Evolutionary conservation across 2,329 filamentous ascomycete genomes (phyloP), one percentile per base, ranked within the genome.

Genomic region (Claviceps lovelessii): DNA sequence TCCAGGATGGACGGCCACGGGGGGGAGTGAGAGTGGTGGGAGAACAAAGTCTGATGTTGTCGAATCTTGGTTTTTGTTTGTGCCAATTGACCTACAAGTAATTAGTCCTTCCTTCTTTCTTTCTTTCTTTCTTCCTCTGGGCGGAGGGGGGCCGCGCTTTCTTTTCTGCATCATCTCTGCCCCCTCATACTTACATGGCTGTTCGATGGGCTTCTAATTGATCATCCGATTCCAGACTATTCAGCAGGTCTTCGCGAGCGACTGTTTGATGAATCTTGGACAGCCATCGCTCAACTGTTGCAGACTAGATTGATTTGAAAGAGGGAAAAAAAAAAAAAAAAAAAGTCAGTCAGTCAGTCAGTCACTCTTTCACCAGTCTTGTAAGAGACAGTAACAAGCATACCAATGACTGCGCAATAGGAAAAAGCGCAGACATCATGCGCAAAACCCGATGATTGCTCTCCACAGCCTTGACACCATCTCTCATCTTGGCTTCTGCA

Each of bases 401-500:
- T 59, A 71, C 69, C 58, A 72, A 50, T n/a, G 68, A 68, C 23
- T 67, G 68, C 10, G 70, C 67, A 44, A 72, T 64, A 0, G 70
- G 70, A 39, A 72, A 72, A 4, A 72, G 57, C 0, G 67, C 58
- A 15, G 68, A 64, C 65, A 72, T 71, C 31, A 67, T 64, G 31
- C 64, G 63, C 48, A 72, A 46, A 9, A 72, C 67, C 23, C 65
- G 62, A 41, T 62, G 66, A 49, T 72, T 72, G 56, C 67, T 72
- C 60, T 71, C 67, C n/a, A 72, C 69, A 0, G 68, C 65, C 44
- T 64, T 63, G 51, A 72, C 66, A 5, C 69, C 68, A n/a, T 71
- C 68, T 17, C 62, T 62, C 54, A 72, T 66, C 53, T 67, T 68
- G 7, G 62, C 62, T 35, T 67, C 62, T 9, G 69, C 68, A 55